Evolutionary conservation across 768 basidiomycete species (phyloP).

Genomic region (Mycena maculata): DNA sequence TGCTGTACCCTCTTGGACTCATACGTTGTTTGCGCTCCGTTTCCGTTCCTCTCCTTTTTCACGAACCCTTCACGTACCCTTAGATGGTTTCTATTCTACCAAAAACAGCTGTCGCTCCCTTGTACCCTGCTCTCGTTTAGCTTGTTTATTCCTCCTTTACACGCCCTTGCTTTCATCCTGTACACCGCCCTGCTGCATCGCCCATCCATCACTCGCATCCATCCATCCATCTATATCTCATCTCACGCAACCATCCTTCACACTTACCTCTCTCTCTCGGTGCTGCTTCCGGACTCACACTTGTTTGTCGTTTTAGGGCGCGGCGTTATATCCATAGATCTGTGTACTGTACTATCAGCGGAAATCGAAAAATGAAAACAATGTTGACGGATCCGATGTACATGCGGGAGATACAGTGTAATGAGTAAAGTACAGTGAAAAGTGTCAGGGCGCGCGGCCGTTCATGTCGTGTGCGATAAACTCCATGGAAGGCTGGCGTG

Average conservation of each 20-base stretch:
- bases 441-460: conserved; percentile 23
- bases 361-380: conserved; percentile 13
- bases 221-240: not conserved
- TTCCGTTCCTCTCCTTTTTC: not conserved
- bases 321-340: conserved; percentile 22
- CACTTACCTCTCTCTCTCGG: not conserved
- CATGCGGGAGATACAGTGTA: conserved; percentile 11
- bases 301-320: conserved; percentile 1
- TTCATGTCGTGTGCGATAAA: conserved; percentile 32
- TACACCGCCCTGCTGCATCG: conserved; percentile 18
- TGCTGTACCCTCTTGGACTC: conserved; percentile 21
- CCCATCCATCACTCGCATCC: not conserved
- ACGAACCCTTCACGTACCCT: not conserved
- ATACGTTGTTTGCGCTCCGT: not conserved
- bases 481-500: conserved; percentile 27
- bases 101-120: conserved; percentile 5
- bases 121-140: conserved; percentile 4
- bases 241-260: conserved; percentile 3
- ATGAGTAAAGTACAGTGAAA: not conserved
- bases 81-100: conserved; percentile 12
- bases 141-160: conserved; percentile 25
- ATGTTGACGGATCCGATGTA: conserved; percentile 3
- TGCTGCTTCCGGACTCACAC: not conserved
- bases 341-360: conserved; percentile 24
- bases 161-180: conserved; percentile 23